Evolutionary conservation across 345 rosid species (phyloP).

Genomic region (Clausena lansium): DNA sequence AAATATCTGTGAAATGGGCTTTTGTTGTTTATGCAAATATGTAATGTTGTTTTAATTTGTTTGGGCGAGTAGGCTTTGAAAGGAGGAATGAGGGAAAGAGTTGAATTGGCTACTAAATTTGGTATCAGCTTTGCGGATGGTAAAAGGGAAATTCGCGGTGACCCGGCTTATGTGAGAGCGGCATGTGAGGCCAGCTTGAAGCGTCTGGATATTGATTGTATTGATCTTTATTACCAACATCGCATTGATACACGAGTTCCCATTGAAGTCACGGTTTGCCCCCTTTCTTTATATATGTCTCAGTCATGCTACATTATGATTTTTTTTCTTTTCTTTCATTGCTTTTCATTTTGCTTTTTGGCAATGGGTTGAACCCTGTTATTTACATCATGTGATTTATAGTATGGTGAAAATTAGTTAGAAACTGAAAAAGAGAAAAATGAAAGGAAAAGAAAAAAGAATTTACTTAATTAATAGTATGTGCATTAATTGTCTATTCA

Average conservation of each 20-base stretch:
- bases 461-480: too few relatives aligned
- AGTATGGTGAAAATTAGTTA: neutral
- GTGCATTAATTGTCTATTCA: neutral
- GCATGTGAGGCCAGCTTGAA: constrained; percentile 48
- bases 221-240: constrained; percentile 53
- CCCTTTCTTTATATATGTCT: constrained; percentile 4
- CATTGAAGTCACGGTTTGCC: constrained; percentile 23
- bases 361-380: neutral
- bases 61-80: constrained; percentile 43
- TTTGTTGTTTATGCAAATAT: neutral
- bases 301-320: neutral
- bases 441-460: neutral
- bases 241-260: too few relatives aligned
- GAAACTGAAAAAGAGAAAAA: neutral
- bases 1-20: neutral
- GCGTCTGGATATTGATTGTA: constrained; percentile 34
- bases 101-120: constrained; percentile 49
- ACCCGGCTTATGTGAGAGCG: constrained; percentile 44
- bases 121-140: constrained; percentile 17
- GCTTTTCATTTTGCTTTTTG: neutral
- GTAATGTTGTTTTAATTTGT: neutral
- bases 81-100: constrained; percentile 50
- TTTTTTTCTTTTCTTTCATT: too few relatives aligned
- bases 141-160: constrained; percentile 19
- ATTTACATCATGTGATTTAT: neutral